Conservation (phyloP, 345 rosid genomes). For the Toxicodendron radicans region DNA sequence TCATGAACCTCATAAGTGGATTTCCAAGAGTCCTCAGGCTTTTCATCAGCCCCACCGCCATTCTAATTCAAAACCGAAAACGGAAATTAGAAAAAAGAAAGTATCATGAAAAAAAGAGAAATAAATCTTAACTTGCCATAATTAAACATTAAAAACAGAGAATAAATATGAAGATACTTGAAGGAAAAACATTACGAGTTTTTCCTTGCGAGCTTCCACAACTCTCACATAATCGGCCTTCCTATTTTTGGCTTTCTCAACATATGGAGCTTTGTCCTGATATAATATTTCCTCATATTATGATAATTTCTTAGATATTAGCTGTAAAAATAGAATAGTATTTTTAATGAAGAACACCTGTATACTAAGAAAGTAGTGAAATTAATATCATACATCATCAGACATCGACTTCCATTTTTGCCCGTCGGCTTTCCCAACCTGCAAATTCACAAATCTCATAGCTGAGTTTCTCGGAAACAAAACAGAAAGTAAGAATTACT, state of each 20-base stretch:
- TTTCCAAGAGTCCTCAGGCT: conserved; percentile 22
- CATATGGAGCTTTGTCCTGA: too few species aligned
- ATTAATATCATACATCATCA: conserved; percentile 26
- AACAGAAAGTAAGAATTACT: conserved; percentile 1
- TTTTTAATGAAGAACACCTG: neutral
- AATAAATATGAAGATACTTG: neutral
- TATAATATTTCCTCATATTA: too few species aligned
- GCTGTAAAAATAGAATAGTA: neutral
- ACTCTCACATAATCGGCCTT: conserved; percentile 41
- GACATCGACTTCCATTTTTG: conserved; percentile 46
- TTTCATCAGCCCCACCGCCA: conserved; percentile 1
- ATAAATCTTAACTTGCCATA: too few species aligned
- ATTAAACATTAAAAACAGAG: too few species aligned
- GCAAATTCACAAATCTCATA: conserved; percentile 18
- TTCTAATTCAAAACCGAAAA: conserved; percentile 5
- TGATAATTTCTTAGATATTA: neutral
- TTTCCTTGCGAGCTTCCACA: conserved; percentile 26
- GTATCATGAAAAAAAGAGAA: too few species aligned
- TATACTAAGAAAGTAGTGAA: neutral
- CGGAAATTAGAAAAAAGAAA: too few species aligned
- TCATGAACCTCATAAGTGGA: conserved; percentile 28
- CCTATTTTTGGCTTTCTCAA: too few species aligned
- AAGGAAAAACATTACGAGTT: conserved; percentile 19
- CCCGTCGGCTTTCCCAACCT: conserved; percentile 48
- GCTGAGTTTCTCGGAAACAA: conserved; percentile 5